phyloP scores from a whole-genome alignment of 176 grass and related monocot genomes.

The Carex littledalei region DNA sequence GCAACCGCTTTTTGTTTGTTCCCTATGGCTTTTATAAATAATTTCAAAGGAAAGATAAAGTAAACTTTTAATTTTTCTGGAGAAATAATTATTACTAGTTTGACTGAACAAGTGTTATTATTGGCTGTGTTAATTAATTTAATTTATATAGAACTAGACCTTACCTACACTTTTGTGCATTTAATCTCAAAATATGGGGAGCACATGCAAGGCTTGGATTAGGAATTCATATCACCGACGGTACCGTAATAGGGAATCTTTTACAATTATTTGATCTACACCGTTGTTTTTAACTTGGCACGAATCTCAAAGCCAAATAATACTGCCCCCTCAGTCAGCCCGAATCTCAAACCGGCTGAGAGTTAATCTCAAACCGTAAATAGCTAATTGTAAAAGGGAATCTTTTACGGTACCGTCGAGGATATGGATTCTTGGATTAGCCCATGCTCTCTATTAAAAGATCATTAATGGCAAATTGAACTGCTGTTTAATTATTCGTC shows the following conservation, averaged over 20 bases:
- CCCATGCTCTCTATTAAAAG: not conserved
- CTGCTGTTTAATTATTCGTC: not conserved
- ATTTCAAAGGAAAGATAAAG: not conserved
- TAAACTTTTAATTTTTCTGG: not conserved
- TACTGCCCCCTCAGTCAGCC: too few species aligned
- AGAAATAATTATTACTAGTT: not conserved
- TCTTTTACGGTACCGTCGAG: too few species aligned
- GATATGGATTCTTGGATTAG: not conserved
- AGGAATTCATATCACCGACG: too few species aligned
- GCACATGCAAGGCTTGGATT: not conserved
- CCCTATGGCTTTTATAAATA: not conserved
- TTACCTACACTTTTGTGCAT: not conserved
- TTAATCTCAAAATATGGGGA: not conserved
- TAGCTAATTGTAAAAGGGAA: too few species aligned
- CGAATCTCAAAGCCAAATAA: too few species aligned
- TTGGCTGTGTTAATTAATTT: not conserved
- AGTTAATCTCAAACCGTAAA: too few species aligned
- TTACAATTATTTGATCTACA: too few species aligned
- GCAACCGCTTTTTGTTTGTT: not conserved
- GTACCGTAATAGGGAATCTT: too few species aligned
- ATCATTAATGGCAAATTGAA: not conserved
- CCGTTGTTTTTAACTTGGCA: too few species aligned
- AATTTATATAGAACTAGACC: not conserved
- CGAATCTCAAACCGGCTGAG: too few species aligned
- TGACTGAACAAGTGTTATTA: constrained; percentile 1